Evolutionary conservation across 2,329 filamentous ascomycete species (phyloP).

Genomic region (Balansia obtecta): DNA sequence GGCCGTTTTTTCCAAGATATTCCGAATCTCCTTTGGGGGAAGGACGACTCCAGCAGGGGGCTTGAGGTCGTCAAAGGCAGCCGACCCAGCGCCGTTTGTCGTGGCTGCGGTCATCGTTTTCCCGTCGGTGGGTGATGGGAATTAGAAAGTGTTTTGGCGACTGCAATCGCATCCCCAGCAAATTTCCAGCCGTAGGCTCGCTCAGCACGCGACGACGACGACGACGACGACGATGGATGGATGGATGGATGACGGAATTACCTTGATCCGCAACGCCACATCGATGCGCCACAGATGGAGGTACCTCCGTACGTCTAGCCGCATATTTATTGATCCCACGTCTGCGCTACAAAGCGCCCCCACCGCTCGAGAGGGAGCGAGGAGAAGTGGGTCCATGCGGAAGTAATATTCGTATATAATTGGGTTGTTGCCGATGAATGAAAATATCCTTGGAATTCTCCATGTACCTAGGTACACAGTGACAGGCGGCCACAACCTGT

Average conservation of each 20-base stretch:
- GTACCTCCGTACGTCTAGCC: too few species aligned
- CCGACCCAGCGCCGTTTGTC: slow-evolving; percentile 40
- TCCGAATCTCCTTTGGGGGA: slow-evolving; percentile 78
- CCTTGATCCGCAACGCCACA: neutral
- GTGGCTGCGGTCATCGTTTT: slow-evolving; percentile 20
- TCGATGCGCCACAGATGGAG: too few species aligned
- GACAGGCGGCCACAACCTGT: too few species aligned
- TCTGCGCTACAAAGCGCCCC: too few species aligned
- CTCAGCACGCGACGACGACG: neutral
- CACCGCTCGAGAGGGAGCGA: too few species aligned
- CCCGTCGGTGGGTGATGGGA: slow-evolving; percentile 8
- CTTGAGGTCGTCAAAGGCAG: slow-evolving; percentile 54
- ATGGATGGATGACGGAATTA: neutral
- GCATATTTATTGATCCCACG: too few species aligned
- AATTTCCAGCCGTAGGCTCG: neutral
- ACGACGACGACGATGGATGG: too few species aligned
- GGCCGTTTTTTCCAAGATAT: slow-evolving; percentile 83
- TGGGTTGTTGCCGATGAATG: too few species aligned
- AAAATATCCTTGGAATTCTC: too few species aligned
- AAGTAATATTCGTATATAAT: too few species aligned
- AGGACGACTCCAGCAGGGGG: slow-evolving; percentile 75
- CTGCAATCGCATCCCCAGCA: neutral
- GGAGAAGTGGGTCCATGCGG: too few species aligned
- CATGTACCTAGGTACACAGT: too few species aligned
- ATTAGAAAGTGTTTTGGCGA: neutral